Percentiles rank a stretch among this genome's conserved stretches.
These are phyloP conservation scores for Neurospora sp. DNA, from an alignment of 495 filamentous ascomycete species.

Conservation along the genomic window DNA sequence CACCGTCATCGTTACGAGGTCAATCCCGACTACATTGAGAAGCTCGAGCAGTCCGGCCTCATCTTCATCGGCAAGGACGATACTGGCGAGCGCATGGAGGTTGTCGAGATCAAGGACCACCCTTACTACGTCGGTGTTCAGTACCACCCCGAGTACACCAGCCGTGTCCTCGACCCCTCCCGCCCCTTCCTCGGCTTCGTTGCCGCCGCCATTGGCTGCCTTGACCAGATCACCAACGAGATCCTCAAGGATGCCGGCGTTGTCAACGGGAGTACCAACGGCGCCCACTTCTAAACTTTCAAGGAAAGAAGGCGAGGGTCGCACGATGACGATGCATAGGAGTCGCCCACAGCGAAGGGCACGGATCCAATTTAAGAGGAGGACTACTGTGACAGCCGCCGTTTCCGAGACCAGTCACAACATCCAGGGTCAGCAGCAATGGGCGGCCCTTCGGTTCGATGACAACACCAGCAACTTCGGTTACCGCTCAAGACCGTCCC, in stretches of 20 bases:
- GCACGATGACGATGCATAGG: background rate
- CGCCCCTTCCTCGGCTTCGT: constrained; percentile 81
- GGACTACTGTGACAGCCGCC: background rate
- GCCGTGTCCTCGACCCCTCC: constrained; percentile 42
- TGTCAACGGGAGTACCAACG: background rate
- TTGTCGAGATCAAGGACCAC: constrained; percentile 81
- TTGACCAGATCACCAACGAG: constrained; percentile 34
- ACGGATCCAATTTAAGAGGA: background rate
- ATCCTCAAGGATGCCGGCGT: background rate
- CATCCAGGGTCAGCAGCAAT: background rate
- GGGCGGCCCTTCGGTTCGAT: background rate
- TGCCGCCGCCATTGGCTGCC: constrained; percentile 58
- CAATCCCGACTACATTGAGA: constrained; percentile 55
- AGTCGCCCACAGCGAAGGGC: background rate
- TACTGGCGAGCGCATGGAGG: constrained; percentile 77
- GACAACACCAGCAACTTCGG: background rate
- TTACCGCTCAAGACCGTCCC: background rate
- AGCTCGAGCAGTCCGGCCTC: constrained; percentile 47
- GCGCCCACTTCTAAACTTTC: background rate
- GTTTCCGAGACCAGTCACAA: background rate
- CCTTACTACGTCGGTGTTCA: constrained; percentile 67
- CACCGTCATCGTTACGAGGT: constrained; percentile 72
- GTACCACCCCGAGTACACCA: constrained; percentile 16
- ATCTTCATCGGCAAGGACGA: constrained; percentile 74
- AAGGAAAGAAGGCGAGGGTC: background rate